Conservation (phyloP, 371 early-diverging fungal genomes). For the Phascolomyces articulosus region DNA sequence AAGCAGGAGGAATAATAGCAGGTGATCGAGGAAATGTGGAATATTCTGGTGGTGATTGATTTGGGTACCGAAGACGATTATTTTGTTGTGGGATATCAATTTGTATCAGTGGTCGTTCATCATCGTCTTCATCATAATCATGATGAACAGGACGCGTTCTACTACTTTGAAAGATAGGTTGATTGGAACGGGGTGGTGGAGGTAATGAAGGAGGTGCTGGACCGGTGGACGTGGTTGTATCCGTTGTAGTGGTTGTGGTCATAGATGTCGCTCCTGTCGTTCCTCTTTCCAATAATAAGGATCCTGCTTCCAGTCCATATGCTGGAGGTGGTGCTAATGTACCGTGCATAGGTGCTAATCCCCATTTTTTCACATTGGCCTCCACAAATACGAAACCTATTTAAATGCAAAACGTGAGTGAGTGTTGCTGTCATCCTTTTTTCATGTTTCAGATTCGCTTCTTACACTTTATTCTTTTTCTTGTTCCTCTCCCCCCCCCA, state of each 20-base stretch:
- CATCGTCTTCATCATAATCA: neutral
- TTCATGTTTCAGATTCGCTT: neutral
- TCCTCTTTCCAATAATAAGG: constrained; percentile 49
- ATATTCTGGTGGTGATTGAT: constrained; percentile 26
- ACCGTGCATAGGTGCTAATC: constrained; percentile 74
- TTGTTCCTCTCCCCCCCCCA: too few relatives aligned
- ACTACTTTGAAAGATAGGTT: constrained; percentile 2
- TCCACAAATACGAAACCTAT: constrained; percentile 73
- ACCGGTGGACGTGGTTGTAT: too few relatives aligned
- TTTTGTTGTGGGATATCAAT: constrained; percentile 19
- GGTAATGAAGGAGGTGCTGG: too few relatives aligned
- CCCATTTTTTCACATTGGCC: constrained; percentile 85
- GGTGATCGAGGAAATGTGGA: constrained; percentile 25
- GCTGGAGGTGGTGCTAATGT: constrained; percentile 72
- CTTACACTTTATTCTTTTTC: too few relatives aligned
- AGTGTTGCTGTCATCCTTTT: neutral
- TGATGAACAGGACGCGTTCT: neutral
- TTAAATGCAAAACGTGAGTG: neutral
- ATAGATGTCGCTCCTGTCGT: neutral
- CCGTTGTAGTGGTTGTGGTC: too few relatives aligned
- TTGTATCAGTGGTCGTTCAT: constrained; percentile 15
- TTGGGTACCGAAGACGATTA: constrained; percentile 16
- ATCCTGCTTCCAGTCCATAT: constrained; percentile 59
- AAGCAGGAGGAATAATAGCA: constrained; percentile 5
- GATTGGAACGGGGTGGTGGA: neutral